Evolutionary conservation across 2,329 filamentous ascomycete species (phyloP), one percentile per base, ranked within the genome.

Genomic region (Fonsecaea erecta): DNA sequence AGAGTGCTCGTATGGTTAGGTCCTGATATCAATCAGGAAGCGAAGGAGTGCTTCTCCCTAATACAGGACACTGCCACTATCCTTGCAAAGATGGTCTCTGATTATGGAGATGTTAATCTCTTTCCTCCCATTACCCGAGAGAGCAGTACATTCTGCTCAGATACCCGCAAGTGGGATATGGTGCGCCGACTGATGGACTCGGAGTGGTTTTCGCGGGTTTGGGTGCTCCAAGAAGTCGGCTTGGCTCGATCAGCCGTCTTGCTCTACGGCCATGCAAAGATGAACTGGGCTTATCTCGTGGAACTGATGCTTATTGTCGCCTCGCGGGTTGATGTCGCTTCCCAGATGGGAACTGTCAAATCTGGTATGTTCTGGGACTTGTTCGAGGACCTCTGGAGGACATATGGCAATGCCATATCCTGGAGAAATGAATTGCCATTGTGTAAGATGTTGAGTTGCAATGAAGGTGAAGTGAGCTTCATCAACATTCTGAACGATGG

Each of bases 1-100:
- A 51, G 52, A 0, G 70, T 73, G 1, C 52, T 71, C 21, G 67
- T 72, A 34, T 73, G 70, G 72, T 62, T 73, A 21, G 72, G 70
- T 7, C 28, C 46, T 1, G 62, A 64, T 24, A 24, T 30, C 21
- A 52, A 46, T 28, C 14, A 53, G 3, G 63, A 61, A 52, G 63
- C 58, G 12, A 43, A 7, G 34, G 51, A 62, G n/a, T 56, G 52
- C 48, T 62, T 57, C n/a, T 32, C 28, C 14, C 24, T 60, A 34
- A 60, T 55, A 14, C 24, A 63, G 18, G 26, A 28, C 56, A 60
- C 55, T 16, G 52, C 43, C 18, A 40, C 11, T 24, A 9, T 43
- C n/a, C 56, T 64, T 18, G 16, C 57, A 21, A n/a, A 57, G 12
- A 52, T 63, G 40, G 24, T 55, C 16, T 37, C 35, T 8, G 8